Conservation (phyloP, 2,329 filamentous ascomycete genomes). For the Talaromyces sp. region DNA sequence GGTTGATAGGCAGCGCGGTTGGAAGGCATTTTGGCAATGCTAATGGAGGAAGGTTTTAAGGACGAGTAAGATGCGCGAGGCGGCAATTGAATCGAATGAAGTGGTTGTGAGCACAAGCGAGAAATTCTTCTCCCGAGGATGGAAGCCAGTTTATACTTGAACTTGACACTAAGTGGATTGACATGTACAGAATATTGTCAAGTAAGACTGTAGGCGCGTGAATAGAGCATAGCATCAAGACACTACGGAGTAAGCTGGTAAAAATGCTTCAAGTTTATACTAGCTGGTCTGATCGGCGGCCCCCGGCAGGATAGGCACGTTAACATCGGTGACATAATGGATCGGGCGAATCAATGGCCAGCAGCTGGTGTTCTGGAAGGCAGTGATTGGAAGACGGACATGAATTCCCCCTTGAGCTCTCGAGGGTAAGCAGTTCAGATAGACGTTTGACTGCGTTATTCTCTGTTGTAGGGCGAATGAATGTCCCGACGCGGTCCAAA, state of each 20-base stretch:
- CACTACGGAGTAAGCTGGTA: not conserved
- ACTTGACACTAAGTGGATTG: not conserved
- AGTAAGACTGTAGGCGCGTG: not conserved
- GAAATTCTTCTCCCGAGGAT: not conserved
- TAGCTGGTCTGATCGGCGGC: not conserved
- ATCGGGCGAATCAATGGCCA: not conserved
- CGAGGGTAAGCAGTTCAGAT: not conserved
- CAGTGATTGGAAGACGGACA: not conserved
- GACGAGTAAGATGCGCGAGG: not conserved
- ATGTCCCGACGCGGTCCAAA: conserved; percentile 1
- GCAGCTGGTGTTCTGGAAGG: not conserved
- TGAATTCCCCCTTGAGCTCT: not conserved
- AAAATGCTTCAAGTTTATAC: conserved; percentile 1
- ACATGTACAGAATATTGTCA: not conserved
- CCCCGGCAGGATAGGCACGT: not conserved
- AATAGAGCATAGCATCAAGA: not conserved
- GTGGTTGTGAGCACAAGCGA: not conserved
- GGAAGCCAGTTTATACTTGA: not conserved
- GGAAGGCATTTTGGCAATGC: conserved; percentile 14
- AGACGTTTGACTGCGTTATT: not conserved
- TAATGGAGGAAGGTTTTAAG: not conserved
- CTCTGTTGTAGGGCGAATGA: not conserved
- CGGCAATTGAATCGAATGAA: not conserved
- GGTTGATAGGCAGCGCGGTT: conserved; percentile 37
- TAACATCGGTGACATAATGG: not conserved